A percentile compares a stretch with the other conserved stretches of the same genome.
phyloP scores from a whole-genome alignment of 2,329 filamentous ascomycete genomes.

The Pochonia chlamydosporia region DNA sequence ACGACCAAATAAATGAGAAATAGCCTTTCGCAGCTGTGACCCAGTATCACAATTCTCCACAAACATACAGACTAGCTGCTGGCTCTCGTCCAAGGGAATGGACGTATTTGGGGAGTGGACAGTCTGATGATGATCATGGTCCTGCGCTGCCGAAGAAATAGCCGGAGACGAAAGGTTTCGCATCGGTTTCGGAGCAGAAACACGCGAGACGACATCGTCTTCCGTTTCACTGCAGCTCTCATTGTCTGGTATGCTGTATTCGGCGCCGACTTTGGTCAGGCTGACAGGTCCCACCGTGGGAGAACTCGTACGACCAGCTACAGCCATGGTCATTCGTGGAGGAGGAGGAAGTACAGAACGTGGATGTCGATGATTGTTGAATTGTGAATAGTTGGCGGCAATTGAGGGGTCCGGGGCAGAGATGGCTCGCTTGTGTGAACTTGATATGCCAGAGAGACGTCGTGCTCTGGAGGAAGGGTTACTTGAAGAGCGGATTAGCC shows the following conservation, averaged over 20 bases:
- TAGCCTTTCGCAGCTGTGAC: constrained; percentile 63
- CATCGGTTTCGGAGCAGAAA: background rate
- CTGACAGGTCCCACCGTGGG: background rate
- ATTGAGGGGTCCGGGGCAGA: constrained; percentile 42
- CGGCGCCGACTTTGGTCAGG: background rate
- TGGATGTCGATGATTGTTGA: constrained; percentile 6
- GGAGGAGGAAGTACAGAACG: constrained; percentile 14
- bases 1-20: constrained; percentile 76
- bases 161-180: constrained; percentile 1
- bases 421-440: constrained; percentile 41
- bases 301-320: background rate
- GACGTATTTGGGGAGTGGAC: background rate
- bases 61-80: constrained; percentile 44
- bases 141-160: background rate
- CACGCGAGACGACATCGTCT: background rate
- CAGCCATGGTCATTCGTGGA: constrained; percentile 12
- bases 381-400: background rate
- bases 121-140: background rate
- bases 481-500: constrained; percentile 2
- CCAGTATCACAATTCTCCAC: constrained; percentile 52
- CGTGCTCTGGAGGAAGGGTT: constrained; percentile 14
- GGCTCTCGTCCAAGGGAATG: constrained; percentile 8
- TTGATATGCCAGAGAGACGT: constrained; percentile 16
- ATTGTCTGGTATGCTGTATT: background rate
- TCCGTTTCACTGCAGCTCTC: background rate